Base-by-base conservation (phyloP, 768 basidiomycete species). In the Suillus discolor region DNA sequence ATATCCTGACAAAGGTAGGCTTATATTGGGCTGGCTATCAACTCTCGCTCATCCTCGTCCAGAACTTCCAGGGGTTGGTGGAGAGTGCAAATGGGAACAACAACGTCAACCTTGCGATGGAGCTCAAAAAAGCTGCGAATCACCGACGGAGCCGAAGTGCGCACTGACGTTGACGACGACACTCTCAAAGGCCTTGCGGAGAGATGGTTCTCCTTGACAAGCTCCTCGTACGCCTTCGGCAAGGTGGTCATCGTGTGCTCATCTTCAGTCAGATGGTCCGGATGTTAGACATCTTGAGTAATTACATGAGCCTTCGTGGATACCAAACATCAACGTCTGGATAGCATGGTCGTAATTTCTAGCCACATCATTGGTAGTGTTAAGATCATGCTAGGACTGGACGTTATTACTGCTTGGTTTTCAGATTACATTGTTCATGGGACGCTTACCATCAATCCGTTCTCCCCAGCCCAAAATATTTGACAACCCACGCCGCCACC, bases 201-300 rank as follows among this genome's bases (percentile, higher is more conserved):
- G 99, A 99, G 81, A 89, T 99, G 91, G 96, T 99, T 59, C 81
- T 99, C 39, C 89, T 99, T 63, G 97, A 99, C 81, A 99, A 99
- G 77, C 87, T 99, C 18, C 88, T 99, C n/a, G 85, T 84, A 28
- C 89, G 94, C 20, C 85, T 99, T 60, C 92, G 92, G 71, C 89
- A 87, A 70, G 97, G 98, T 75, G 93, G 93, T 4, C 97, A 99
- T 73, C 92, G 97, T 60, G 97, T 99, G 31, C 85, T 99, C 71
- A 99, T 99, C 71, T 99, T 99, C 83, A 97, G 96, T 72, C 95
- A 98, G 79, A 99, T 99, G 97, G 96, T 99, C 66, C 89, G 97
- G 66, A 94, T 99, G 89, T 85, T 99, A 54, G 97, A 99, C 79
- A 99, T 99, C 75, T 87, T 99, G 72, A 96, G 93, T 69, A 97